Evolutionary conservation across 176 grass and related monocot genomes (phyloP).

Genomic region (Juncus effusus): DNA sequence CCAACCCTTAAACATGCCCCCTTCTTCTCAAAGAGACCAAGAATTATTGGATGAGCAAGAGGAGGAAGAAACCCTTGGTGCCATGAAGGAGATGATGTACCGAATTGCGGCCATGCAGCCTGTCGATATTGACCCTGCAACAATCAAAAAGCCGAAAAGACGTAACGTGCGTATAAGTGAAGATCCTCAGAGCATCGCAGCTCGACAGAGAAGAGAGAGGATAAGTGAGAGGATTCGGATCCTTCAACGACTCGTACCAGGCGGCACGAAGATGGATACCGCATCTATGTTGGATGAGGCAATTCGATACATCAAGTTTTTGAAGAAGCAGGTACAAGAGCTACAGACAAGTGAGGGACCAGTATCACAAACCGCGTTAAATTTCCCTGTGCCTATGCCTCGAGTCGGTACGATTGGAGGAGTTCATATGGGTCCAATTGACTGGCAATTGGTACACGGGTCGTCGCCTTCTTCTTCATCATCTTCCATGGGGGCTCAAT

Average conservation of each 20-base stretch:
- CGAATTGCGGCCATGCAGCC: constrained; percentile 90
- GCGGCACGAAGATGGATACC: constrained; percentile 95
- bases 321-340: constrained; percentile 84
- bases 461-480: constrained; percentile 73
- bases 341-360: constrained; percentile 27
- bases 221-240: constrained; percentile 91
- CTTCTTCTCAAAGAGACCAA: constrained; percentile 12
- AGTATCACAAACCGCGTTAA: not conserved
- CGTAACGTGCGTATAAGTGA: constrained; percentile 92
- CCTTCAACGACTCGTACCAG: constrained; percentile 81
- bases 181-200: constrained; percentile 82
- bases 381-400: not conserved
- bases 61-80: constrained; percentile 64
- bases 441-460: constrained; percentile 39
- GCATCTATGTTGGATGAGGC: constrained; percentile 94
- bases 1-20: constrained; percentile 32
- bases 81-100: constrained; percentile 99
- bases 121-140: constrained; percentile 83
- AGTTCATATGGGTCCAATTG: constrained; percentile 34
- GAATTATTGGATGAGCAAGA: constrained; percentile 34
- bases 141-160: constrained; percentile 70
- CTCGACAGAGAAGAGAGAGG: constrained; percentile 73
- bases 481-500: constrained; percentile 60
- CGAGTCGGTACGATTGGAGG: constrained; percentile 1
- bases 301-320: constrained; percentile 93